These are phyloP conservation scores for Ogataea sp. DNA, from an alignment of 805 yeast genomes.

Conservation along the genomic window DNA sequence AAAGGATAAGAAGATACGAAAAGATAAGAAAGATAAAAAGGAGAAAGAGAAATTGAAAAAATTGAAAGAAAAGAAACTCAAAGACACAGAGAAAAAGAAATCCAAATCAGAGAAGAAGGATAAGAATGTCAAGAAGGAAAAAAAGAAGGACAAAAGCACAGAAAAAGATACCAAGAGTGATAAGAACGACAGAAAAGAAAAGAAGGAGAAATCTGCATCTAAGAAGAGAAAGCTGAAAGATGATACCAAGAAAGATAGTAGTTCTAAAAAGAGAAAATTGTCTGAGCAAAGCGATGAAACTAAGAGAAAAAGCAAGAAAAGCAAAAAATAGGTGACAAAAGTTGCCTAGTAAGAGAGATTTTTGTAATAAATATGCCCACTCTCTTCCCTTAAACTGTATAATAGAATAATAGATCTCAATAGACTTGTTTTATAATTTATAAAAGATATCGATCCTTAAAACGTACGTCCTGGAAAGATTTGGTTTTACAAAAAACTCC, in stretches of 20 bases:
- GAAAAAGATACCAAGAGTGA: constrained; percentile 14
- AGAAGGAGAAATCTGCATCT: constrained; percentile 3
- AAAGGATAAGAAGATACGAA: neutral
- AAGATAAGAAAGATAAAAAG: constrained; percentile 17
- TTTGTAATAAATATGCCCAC: no score
- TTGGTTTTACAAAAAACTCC: no score
- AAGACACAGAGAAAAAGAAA: no score
- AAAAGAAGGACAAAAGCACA: constrained; percentile 13
- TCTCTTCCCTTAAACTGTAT: no score
- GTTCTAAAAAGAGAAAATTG: neutral
- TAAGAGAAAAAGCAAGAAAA: neutral
- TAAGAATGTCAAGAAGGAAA: constrained; percentile 12
- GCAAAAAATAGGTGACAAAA: neutral
- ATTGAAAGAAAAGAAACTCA: constrained; percentile 12
- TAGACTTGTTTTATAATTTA: no score
- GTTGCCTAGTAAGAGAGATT: neutral
- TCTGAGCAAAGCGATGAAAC: neutral
- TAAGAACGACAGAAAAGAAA: constrained; percentile 9
- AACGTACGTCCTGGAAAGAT: no score
- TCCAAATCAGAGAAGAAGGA: constrained; percentile 15
- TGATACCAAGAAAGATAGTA: neutral
- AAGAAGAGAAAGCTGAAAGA: neutral
- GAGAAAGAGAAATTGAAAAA: constrained; percentile 11
- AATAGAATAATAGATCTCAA: no score
- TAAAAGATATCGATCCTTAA: no score